Base-by-base conservation (phyloP, 2,329 filamentous ascomycete genomes). In the Sphaerulina vaccinii region DNA sequence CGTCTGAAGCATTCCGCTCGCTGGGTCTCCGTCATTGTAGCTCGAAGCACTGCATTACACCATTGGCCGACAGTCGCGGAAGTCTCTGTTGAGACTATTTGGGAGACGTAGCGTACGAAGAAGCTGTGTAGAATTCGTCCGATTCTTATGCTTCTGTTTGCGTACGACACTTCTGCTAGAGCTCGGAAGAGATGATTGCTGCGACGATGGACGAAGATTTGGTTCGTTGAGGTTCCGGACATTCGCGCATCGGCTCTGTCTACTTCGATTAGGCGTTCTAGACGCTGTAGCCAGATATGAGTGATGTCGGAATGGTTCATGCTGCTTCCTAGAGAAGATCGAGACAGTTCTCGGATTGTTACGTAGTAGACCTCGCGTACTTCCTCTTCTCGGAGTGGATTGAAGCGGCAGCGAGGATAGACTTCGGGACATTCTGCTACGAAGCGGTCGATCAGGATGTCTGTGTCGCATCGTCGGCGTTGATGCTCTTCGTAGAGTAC, bases 341-440 rank as follows among this genome's bases (percentile, higher is more conserved):
- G 38, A 16, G 52, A 54, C 11, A 51, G 36, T 21, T 54, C 46
- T 23, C 48, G 52, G 3, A 54, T 41, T 10, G 43, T 44, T 10
- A 50, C 21, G n/a, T 54, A 54, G 36, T 54, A 54, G 21, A 54
- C 52, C 27, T 54, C 52, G 18, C 52, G 52, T 3, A 54, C 24
- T 19, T 54, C 52, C 21, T 54, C 52, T 33, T 54, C 52, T 37
- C 52, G 18, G 3, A 54, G 35, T n/a, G 52, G 52, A 29, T 54
- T 54, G 46, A 50, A 54, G 22, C 41, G 42, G 27, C 46, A 50
- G 41, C 46, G 19, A 21, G 52, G 52, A 35, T 50, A 54, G 13
- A 54, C 21, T 18, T 54, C 52, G 3, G 52, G 52, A 36, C 52
- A 54, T 9, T 51, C 32, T 13, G 52, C 41, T 5, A 54, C 52